phyloP scores from a whole-genome alignment of 2,329 filamentous ascomycete genomes.

The Zymoseptoria passerinii region DNA sequence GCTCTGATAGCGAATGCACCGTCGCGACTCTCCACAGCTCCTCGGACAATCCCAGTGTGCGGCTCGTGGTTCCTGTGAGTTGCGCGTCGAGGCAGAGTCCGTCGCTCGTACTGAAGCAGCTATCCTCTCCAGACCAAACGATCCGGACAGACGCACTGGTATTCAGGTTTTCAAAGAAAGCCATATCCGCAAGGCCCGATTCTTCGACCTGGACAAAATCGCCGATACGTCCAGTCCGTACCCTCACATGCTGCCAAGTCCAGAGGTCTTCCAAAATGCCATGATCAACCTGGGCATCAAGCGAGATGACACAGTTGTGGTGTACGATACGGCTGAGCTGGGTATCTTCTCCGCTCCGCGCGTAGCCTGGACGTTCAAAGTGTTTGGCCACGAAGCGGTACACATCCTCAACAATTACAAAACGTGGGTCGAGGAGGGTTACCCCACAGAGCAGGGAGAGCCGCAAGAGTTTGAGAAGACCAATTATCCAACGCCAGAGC shows the following conservation, averaged over 20 bases:
- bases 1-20: constrained; percentile 76
- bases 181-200: constrained; percentile 81
- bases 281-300: constrained; percentile 85
- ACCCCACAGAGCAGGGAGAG: constrained; percentile 72
- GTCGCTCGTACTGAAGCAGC: neutral
- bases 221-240: constrained; percentile 83
- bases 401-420: constrained; percentile 94
- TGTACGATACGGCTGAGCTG: constrained; percentile 85
- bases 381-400: constrained; percentile 82
- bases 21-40: constrained; percentile 69
- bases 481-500: constrained; percentile 36
- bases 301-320: constrained; percentile 80
- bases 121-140: constrained; percentile 56
- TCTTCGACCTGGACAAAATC: constrained; percentile 92
- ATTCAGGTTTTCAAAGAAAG: constrained; percentile 70
- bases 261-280: constrained; percentile 71
- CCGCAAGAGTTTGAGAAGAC: constrained; percentile 41
- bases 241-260: constrained; percentile 88
- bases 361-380: constrained; percentile 83
- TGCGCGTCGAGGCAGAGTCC: neutral
- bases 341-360: constrained; percentile 92
- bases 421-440: constrained; percentile 78
- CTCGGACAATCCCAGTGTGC: constrained; percentile 80
- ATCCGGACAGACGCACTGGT: constrained; percentile 63
- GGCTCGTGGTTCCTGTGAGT: constrained; percentile 76